These are phyloP conservation scores for Myochromella boudieri DNA, from an alignment of 768 basidiomycete genomes.

Conservation along the genomic window DNA sequence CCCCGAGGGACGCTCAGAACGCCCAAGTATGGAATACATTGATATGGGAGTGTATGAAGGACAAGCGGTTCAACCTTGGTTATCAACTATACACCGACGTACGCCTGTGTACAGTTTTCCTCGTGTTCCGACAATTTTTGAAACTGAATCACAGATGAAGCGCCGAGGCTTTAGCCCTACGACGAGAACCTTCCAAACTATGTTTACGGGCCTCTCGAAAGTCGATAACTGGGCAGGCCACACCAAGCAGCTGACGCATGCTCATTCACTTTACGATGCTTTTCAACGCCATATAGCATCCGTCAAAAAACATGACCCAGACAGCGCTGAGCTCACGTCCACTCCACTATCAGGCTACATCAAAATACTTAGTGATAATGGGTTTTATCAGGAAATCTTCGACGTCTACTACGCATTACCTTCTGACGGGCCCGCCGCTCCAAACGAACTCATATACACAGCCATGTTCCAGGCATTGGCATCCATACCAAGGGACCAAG, in stretches of 20 bases:
- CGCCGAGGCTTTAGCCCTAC: constrained; percentile 75
- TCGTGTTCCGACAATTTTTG: constrained; percentile 6
- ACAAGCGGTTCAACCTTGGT: constrained; percentile 53
- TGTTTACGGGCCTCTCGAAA: constrained; percentile 63
- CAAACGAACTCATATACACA: constrained; percentile 61
- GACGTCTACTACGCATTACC: constrained; percentile 74
- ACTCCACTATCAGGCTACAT: constrained; percentile 63
- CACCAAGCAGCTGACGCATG: constrained; percentile 62
- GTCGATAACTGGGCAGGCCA: constrained; percentile 61
- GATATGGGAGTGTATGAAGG: constrained; percentile 64
- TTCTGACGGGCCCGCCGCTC: constrained; percentile 58
- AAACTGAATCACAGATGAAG: constrained; percentile 65
- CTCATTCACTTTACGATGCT: constrained; percentile 58
- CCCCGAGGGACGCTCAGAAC: constrained; percentile 75
- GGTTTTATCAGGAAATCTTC: constrained; percentile 64
- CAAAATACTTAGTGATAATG: constrained; percentile 60
- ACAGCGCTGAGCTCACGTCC: constrained; percentile 46
- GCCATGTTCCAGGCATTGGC: constrained; percentile 59
- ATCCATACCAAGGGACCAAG: constrained; percentile 25
- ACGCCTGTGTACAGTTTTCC: constrained; percentile 16
- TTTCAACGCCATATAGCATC: constrained; percentile 51
- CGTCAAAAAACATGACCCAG: constrained; percentile 46
- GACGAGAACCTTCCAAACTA: constrained; percentile 63
- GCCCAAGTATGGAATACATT: constrained; percentile 78
- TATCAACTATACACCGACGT: constrained; percentile 75